Evolutionary conservation across 208 protist genomes (phyloP).

Genomic region (Wallacemonas sp.): DNA sequence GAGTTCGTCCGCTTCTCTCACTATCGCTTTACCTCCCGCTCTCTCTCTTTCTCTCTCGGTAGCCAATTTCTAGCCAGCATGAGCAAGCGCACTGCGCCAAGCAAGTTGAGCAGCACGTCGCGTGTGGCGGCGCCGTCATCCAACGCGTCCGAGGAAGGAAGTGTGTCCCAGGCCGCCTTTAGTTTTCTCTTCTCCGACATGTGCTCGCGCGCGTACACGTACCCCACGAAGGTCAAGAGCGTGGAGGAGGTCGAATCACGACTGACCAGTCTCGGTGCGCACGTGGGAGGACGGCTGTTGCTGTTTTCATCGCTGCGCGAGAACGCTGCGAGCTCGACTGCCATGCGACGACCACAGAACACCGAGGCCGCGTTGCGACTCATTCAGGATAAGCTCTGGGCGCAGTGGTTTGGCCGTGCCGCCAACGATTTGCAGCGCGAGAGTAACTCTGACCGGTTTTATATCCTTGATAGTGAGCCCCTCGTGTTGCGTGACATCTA

Average conservation of each 20-base stretch:
- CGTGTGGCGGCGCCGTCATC: slow-evolving; percentile 17
- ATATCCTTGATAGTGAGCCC: slow-evolving; percentile 79
- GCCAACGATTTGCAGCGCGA: slow-evolving; percentile 83
- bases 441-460: slow-evolving; percentile 79
- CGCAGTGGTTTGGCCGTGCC: slow-evolving; percentile 75
- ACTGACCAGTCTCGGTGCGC: slow-evolving; percentile 63
- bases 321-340: slow-evolving; percentile 20
- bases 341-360: slow-evolving; percentile 60
- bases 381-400: slow-evolving; percentile 76
- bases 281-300: slow-evolving; percentile 67
- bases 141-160: slow-evolving; percentile 33
- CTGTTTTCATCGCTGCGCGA: slow-evolving; percentile 72
- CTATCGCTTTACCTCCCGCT: no score
- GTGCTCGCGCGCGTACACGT: slow-evolving; percentile 76
- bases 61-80: neutral
- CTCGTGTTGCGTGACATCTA: slow-evolving; percentile 68
- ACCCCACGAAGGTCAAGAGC: slow-evolving; percentile 68
- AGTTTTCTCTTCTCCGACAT: slow-evolving; percentile 88
- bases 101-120: slow-evolving; percentile 29
- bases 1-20: no score
- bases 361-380: slow-evolving; percentile 65
- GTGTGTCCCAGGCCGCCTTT: slow-evolving; percentile 75
- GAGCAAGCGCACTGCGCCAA: slow-evolving; percentile 4
- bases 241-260: slow-evolving; percentile 81
- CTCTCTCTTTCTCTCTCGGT: neutral